Percentiles rank a stretch among this genome's conserved stretches.
Conservation (phyloP, 352 stramenopile genomes). For the Phytophthora megakarya region DNA sequence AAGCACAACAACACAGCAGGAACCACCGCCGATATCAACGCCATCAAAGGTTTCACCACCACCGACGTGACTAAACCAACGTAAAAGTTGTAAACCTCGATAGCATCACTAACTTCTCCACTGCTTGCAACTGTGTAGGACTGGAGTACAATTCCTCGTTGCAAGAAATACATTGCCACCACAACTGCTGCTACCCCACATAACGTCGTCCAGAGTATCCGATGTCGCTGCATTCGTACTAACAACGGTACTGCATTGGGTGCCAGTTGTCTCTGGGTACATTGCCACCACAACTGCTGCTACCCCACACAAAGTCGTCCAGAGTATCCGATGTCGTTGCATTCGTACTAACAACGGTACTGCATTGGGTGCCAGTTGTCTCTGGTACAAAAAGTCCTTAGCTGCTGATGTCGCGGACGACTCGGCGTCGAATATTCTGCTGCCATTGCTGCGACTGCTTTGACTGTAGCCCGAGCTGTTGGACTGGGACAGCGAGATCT, state of each 20-base stretch:
- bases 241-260: constrained; percentile 50
- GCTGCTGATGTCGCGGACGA: constrained; percentile 24
- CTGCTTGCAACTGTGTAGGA: constrained; percentile 28
- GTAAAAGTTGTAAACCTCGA: constrained; percentile 48
- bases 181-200: constrained; percentile 25
- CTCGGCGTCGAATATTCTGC: constrained; percentile 43
- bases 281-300: too few relatives aligned
- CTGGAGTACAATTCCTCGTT: constrained; percentile 43
- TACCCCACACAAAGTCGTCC: too few relatives aligned
- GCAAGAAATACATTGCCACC: constrained; percentile 39
- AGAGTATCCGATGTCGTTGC: constrained; percentile 38
- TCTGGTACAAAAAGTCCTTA: constrained; percentile 47
- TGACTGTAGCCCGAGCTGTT: constrained; percentile 35
- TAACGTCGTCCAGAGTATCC: constrained; percentile 40
- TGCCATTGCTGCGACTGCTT: constrained; percentile 29
- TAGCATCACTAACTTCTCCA: constrained; percentile 1
- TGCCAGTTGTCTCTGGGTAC: constrained; percentile 32
- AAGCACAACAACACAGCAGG: constrained; percentile 65
- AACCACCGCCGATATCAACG: constrained; percentile 49
- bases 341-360: constrained; percentile 52
- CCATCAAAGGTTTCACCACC: constrained; percentile 51
- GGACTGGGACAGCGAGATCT: constrained; percentile 68
- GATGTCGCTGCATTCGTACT: constrained; percentile 43
- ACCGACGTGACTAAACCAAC: constrained; percentile 42
- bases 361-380: constrained; percentile 36